phyloP scores from a whole-genome alignment of 352 stramenopile species.

The Phytophthora ramorum region DNA sequence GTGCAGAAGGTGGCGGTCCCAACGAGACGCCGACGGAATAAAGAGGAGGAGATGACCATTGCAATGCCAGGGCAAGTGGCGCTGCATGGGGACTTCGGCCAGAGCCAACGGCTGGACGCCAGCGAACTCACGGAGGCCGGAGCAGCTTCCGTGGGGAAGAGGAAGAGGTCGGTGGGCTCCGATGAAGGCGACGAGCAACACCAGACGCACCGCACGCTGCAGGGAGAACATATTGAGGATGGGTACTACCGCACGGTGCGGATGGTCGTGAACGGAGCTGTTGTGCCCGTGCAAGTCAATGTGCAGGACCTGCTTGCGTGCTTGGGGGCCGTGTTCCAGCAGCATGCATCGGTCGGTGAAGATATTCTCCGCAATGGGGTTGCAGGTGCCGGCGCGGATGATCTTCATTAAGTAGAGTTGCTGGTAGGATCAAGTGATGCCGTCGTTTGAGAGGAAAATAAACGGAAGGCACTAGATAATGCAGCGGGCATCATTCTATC shows the following conservation, averaged over 20 bases:
- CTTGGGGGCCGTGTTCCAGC: conserved; percentile 35
- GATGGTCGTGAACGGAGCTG: conserved; percentile 75
- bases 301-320: conserved; percentile 67
- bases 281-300: conserved; percentile 78
- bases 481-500: conserved; percentile 44
- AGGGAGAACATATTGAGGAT: conserved; percentile 21
- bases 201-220: conserved; percentile 14
- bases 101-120: conserved; percentile 17
- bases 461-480: conserved; percentile 12
- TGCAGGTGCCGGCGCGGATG: background rate
- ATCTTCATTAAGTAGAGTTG: conserved; percentile 4
- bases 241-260: conserved; percentile 67
- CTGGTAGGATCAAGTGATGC: background rate
- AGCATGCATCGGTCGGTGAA: conserved; percentile 16
- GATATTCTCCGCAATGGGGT: conserved; percentile 7
- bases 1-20: conserved; percentile 61
- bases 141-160: conserved; percentile 16
- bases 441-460: background rate
- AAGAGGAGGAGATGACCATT: conserved; percentile 10
- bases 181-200: conserved; percentile 25
- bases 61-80: conserved; percentile 1
- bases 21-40: conserved; percentile 22
- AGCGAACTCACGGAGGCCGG: conserved; percentile 12
- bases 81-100: conserved; percentile 16
- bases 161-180: conserved; percentile 26